phyloP scores from a whole-genome alignment of 169 alveolate genomes.

The Babesia sp. region DNA sequence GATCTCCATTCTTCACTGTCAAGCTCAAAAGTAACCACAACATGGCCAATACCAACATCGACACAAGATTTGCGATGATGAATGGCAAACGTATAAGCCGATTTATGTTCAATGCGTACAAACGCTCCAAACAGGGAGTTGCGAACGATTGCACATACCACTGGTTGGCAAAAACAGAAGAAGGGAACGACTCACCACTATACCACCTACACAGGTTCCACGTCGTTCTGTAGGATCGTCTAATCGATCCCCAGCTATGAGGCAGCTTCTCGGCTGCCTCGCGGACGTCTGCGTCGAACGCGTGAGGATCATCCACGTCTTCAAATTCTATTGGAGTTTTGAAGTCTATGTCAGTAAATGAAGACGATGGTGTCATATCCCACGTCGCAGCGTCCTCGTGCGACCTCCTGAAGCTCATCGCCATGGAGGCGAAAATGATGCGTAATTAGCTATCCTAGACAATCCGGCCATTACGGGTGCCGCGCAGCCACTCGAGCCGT shows the following conservation, averaged over 20 bases:
- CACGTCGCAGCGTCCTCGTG: not conserved
- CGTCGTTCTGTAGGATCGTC: not conserved
- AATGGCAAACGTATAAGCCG: conserved; percentile 50
- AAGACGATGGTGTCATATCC: not conserved
- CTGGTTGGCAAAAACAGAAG: not conserved
- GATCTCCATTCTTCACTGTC: not conserved
- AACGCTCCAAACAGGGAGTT: conserved; percentile 60
- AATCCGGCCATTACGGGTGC: not conserved
- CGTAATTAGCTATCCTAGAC: no score
- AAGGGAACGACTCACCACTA: not conserved
- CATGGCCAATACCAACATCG: conserved; percentile 44
- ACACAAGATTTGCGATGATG: conserved; percentile 37
- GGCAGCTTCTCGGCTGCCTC: conserved; percentile 13
- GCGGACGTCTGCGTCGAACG: conserved; percentile 5
- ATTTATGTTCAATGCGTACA: conserved; percentile 72
- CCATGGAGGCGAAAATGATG: not conserved
- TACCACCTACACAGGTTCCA: not conserved
- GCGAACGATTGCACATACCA: conserved; percentile 9
- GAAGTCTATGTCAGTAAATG: not conserved
- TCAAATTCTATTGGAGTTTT: not conserved
- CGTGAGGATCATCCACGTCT: not conserved
- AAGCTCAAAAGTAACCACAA: conserved; percentile 40
- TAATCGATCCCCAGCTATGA: not conserved
- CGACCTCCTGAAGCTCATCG: not conserved
- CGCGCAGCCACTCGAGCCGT: not conserved